phyloP scores from a whole-genome alignment of 2,329 filamentous ascomycete genomes.

The Colletotrichum navitas region DNA sequence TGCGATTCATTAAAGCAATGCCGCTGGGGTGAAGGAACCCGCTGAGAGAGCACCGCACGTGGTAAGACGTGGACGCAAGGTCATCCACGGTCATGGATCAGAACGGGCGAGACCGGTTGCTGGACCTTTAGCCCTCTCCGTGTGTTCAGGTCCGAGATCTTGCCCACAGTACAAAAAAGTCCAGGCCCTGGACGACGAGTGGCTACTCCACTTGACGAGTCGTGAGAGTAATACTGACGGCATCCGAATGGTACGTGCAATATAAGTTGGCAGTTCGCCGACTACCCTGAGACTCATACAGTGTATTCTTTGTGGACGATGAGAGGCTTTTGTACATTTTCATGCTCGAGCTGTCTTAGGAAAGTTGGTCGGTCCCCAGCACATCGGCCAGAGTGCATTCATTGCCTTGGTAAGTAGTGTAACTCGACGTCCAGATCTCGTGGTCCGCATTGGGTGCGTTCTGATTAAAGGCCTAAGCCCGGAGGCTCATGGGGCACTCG shows the following conservation, averaged over 20 bases:
- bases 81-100: slow-evolving; percentile 16
- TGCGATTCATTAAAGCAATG: not conserved
- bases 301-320: not conserved
- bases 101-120: slow-evolving; percentile 30
- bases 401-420: not conserved
- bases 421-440: slow-evolving; percentile 15
- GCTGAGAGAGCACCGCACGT: slow-evolving; percentile 16
- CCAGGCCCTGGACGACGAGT: not conserved
- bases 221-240: slow-evolving; percentile 26
- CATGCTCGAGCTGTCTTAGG: not conserved
- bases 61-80: slow-evolving; percentile 24
- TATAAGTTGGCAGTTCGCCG: not conserved
- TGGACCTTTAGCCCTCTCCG: not conserved
- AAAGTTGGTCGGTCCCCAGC: not conserved
- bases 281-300: not conserved
- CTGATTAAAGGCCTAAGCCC: slow-evolving; percentile 40
- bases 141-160: not conserved
- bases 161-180: not conserved
- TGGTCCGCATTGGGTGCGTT: slow-evolving; percentile 30
- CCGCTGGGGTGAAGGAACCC: not conserved
- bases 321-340: not conserved
- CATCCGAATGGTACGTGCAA: slow-evolving; percentile 3
- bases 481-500: slow-evolving; percentile 27
- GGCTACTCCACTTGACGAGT: slow-evolving; percentile 25
- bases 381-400: not conserved